These are phyloP conservation scores for Kuraishia hungarica DNA, from an alignment of 805 yeast species.

Conservation along the genomic window DNA sequence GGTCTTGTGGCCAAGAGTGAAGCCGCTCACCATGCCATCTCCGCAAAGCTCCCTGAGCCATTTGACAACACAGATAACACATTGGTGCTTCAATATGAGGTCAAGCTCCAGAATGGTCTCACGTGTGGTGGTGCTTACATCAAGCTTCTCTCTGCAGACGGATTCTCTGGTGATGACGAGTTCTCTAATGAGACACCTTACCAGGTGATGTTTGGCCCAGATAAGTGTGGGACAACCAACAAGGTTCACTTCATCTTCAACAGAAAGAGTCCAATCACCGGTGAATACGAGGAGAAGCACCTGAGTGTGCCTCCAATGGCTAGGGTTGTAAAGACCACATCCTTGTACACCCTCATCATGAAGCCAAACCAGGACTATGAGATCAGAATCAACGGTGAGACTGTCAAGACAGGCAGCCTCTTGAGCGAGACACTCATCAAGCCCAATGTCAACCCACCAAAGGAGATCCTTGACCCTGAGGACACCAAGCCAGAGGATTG, in stretches of 20 bases:
- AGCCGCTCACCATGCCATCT: slow-evolving; percentile 79
- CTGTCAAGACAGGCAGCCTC: slow-evolving; percentile 62
- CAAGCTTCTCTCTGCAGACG: slow-evolving; percentile 51
- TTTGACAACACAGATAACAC: slow-evolving; percentile 55
- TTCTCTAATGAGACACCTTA: slow-evolving; percentile 65
- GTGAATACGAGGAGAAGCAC: slow-evolving; percentile 61
- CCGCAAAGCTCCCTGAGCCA: slow-evolving; percentile 46
- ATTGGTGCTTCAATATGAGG: slow-evolving; percentile 83
- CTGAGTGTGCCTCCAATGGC: slow-evolving; percentile 62
- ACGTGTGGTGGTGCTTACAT: slow-evolving; percentile 88
- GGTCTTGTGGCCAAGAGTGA: slow-evolving; percentile 72
- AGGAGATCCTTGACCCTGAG: slow-evolving; percentile 44
- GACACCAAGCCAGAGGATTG: slow-evolving; percentile 72
- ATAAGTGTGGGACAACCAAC: slow-evolving; percentile 75
- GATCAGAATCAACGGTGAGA: slow-evolving; percentile 75
- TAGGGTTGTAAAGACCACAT: slow-evolving; percentile 43
- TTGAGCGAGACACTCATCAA: slow-evolving; percentile 43
- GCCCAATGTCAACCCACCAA: slow-evolving; percentile 67
- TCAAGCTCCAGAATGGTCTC: slow-evolving; percentile 71
- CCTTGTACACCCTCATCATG: slow-evolving; percentile 71
- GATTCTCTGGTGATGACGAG: slow-evolving; percentile 27
- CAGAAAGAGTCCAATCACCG: slow-evolving; percentile 45
- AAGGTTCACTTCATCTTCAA: slow-evolving; percentile 71
- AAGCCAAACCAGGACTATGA: slow-evolving; percentile 61
- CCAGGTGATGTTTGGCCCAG: slow-evolving; percentile 93